Percentiles rank a stretch among this genome's conserved stretches.
These are phyloP conservation scores for Trichoderma oligosporum DNA, from an alignment of 2,329 filamentous ascomycete genomes.

Conservation along the genomic window DNA sequence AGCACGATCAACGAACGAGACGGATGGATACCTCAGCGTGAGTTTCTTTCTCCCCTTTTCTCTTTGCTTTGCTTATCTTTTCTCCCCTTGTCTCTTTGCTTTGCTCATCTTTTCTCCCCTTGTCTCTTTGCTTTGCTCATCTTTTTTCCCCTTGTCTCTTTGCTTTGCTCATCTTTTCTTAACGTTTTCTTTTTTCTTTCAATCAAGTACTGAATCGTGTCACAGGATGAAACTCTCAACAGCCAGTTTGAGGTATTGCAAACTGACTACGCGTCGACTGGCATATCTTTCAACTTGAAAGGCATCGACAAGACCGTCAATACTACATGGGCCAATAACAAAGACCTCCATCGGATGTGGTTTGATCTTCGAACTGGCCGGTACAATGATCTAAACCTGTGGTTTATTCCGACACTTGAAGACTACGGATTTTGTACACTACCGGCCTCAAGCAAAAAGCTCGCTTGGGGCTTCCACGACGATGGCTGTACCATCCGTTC, in stretches of 20 bases:
- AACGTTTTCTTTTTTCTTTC: neutral
- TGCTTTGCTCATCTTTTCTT: too few relatives aligned
- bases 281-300: conserved; percentile 43
- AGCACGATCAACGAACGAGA: neutral
- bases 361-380: conserved; percentile 35
- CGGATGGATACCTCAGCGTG: neutral
- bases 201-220: neutral
- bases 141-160: neutral
- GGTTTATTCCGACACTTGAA: conserved; percentile 35
- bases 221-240: conserved; percentile 18
- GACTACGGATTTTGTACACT: conserved; percentile 42
- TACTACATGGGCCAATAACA: conserved; percentile 41
- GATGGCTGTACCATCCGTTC: conserved; percentile 25
- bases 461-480: neutral
- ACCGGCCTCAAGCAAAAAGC: conserved; percentile 30
- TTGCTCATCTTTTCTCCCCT: neutral
- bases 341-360: conserved; percentile 37
- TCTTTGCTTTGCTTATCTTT: neutral
- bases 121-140: neutral
- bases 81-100: too few relatives aligned
- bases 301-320: conserved; percentile 43
- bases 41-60: neutral
- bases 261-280: conserved; percentile 38
- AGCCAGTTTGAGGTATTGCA: conserved; percentile 44
- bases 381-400: conserved; percentile 43